These are phyloP conservation scores for Diaporthe sp. DNA, from an alignment of 2,329 filamentous ascomycete species.

Conservation along the genomic window DNA sequence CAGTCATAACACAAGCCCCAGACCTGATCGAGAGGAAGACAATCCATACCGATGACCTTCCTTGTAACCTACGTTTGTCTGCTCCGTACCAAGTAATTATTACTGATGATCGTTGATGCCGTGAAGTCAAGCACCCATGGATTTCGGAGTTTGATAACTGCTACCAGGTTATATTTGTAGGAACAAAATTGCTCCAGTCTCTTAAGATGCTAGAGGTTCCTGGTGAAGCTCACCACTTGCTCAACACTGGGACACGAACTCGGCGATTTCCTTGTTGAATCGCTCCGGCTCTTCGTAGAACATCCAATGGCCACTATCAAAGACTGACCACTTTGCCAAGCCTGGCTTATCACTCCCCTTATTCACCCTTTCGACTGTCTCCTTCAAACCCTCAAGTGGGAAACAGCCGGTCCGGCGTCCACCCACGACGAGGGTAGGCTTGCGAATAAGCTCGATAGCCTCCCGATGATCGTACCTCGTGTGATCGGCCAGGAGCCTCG, in stretches of 20 bases:
- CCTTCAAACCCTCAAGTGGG: constrained; percentile 54
- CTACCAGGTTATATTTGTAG: neutral
- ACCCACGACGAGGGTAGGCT: constrained; percentile 54
- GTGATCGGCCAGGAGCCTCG: constrained; percentile 55
- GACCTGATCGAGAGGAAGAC: neutral
- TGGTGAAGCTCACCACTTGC: neutral
- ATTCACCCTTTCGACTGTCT: constrained; percentile 52
- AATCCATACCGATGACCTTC: neutral
- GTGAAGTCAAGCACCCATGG: neutral
- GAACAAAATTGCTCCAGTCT: neutral
- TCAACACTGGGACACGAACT: constrained; percentile 46
- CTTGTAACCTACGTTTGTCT: neutral
- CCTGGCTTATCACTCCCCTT: constrained; percentile 42
- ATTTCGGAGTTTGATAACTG: neutral
- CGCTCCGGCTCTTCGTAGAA: constrained; percentile 57
- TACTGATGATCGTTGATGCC: neutral
- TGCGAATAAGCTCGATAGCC: constrained; percentile 52
- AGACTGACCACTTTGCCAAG: constrained; percentile 50
- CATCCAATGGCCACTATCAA: constrained; percentile 56
- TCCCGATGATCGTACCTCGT: constrained; percentile 59
- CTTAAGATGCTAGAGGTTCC: neutral
- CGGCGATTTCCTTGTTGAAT: constrained; percentile 53
- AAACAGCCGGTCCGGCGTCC: constrained; percentile 56
- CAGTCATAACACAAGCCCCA: too few species aligned
- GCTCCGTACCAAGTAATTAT: neutral